These are phyloP conservation scores for Magnolia kwangsiensis DNA, from an alignment of 164 flowering plant genomes.

Conservation along the genomic window DNA sequence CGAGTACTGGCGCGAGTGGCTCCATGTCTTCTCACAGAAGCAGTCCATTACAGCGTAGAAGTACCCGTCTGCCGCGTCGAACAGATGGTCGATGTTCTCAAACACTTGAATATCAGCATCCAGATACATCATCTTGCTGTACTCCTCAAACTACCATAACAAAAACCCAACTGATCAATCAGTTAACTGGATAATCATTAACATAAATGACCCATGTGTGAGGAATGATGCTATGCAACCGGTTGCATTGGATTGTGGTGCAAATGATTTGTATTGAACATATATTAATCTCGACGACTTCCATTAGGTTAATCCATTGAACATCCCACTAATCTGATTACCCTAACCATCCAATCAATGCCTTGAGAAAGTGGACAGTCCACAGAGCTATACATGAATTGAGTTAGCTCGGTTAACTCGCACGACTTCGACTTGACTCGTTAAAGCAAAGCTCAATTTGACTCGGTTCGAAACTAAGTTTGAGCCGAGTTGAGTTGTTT, in stretches of 20 bases:
- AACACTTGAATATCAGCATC: conserved; percentile 27
- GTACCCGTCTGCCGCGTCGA: conserved; percentile 17
- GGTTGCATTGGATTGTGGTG: neutral
- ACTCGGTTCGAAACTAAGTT: no score
- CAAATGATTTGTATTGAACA: no score
- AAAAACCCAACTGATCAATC: neutral
- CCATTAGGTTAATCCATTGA: no score
- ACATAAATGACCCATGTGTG: neutral
- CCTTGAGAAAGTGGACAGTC: no score
- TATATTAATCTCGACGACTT: no score
- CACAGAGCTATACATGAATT: no score
- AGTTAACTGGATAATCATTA: neutral
- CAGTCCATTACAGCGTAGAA: conserved; percentile 29
- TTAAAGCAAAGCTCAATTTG: no score
- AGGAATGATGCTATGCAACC: neutral
- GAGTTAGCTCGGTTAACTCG: no score
- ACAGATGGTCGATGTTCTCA: conserved; percentile 27
- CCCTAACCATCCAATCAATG: no score
- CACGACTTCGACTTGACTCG: no score
- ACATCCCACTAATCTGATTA: no score
- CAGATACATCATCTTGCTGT: conserved; percentile 24
- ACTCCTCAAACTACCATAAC: conserved; percentile 21
- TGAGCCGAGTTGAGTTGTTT: no score
- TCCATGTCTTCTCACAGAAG: conserved; percentile 26
- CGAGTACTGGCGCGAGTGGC: conserved; percentile 18